Evolutionary conservation across 805 yeast species (phyloP).

Genomic region (Suhomyces emberorum): DNA sequence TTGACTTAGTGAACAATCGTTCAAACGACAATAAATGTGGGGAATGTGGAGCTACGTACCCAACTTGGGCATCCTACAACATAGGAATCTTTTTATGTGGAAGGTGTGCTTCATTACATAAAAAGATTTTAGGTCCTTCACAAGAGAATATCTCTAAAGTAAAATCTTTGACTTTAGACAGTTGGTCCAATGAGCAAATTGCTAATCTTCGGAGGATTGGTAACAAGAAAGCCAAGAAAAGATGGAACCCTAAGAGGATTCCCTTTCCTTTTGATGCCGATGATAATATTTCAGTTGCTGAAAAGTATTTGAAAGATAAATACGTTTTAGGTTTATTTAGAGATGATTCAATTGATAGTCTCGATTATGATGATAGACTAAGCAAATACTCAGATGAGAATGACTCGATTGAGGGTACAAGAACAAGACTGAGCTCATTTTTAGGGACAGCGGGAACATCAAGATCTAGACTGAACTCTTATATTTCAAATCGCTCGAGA

Average conservation of each 20-base stretch:
- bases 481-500: slow-evolving; percentile 11
- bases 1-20: slow-evolving; percentile 55
- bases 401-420: slow-evolving; percentile 8
- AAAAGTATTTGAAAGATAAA: slow-evolving; percentile 60
- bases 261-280: slow-evolving; percentile 79
- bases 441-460: neutral
- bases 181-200: slow-evolving; percentile 61
- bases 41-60: slow-evolving; percentile 67
- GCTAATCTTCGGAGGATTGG: slow-evolving; percentile 48
- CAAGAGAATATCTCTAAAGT: slow-evolving; percentile 53
- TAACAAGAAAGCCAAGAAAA: slow-evolving; percentile 53
- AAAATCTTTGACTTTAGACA: slow-evolving; percentile 69
- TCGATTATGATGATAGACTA: slow-evolving; percentile 32
- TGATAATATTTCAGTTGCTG: slow-evolving; percentile 54
- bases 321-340: slow-evolving; percentile 63
- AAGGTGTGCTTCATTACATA: slow-evolving; percentile 77
- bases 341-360: slow-evolving; percentile 31
- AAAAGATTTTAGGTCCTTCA: slow-evolving; percentile 52
- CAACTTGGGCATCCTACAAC: slow-evolving; percentile 53
- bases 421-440: slow-evolving; percentile 10
- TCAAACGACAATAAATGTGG: slow-evolving; percentile 72
- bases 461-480: slow-evolving; percentile 1
- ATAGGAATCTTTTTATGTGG: slow-evolving; percentile 79
- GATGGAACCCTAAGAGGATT: slow-evolving; percentile 66
- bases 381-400: slow-evolving; percentile 21